phyloP scores from a whole-genome alignment of 768 basidiomycete species.

The Termitomyces sp. region DNA sequence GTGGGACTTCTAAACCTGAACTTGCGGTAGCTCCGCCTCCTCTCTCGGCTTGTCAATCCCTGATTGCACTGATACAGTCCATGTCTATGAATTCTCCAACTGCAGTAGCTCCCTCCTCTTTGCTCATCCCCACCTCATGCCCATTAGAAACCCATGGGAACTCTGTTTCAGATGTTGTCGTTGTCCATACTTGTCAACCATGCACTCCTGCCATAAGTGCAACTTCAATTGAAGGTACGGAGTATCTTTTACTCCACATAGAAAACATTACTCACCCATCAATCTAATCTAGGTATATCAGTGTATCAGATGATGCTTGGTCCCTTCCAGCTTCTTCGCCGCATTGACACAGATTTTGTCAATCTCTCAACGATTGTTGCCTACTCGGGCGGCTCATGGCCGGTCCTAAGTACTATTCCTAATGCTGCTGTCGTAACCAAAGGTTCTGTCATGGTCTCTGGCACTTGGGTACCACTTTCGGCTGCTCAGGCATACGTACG shows the following conservation, averaged over 20 bases:
- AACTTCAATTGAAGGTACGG: constrained; percentile 66
- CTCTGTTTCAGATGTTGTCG: constrained; percentile 31
- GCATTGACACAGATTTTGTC: constrained; percentile 77
- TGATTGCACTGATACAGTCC: constrained; percentile 34
- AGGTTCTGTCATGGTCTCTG: constrained; percentile 48
- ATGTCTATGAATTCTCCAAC: constrained; percentile 34
- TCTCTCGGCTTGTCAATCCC: constrained; percentile 19
- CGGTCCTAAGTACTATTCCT: constrained; percentile 30
- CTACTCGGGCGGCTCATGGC: constrained; percentile 35
- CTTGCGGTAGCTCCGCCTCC: constrained; percentile 16
- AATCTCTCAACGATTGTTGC: constrained; percentile 57
- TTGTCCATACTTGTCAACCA: constrained; percentile 62
- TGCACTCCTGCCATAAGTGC: constrained; percentile 59
- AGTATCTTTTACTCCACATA: constrained; percentile 6
- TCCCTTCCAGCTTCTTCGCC: constrained; percentile 51
- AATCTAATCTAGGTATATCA: constrained; percentile 47
- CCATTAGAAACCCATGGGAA: constrained; percentile 29
- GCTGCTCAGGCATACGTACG: constrained; percentile 49
- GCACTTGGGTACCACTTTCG: constrained; percentile 66
- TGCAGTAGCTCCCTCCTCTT: constrained; percentile 24
- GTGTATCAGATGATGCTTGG: constrained; percentile 69
- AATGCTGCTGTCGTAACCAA: constrained; percentile 47
- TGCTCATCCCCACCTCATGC: constrained; percentile 26
- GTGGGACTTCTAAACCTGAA: constrained; percentile 16
- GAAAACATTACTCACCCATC: constrained; percentile 3